Conservation (phyloP, 2,329 filamentous ascomycete species). For the Verticillium tricorpus region DNA sequence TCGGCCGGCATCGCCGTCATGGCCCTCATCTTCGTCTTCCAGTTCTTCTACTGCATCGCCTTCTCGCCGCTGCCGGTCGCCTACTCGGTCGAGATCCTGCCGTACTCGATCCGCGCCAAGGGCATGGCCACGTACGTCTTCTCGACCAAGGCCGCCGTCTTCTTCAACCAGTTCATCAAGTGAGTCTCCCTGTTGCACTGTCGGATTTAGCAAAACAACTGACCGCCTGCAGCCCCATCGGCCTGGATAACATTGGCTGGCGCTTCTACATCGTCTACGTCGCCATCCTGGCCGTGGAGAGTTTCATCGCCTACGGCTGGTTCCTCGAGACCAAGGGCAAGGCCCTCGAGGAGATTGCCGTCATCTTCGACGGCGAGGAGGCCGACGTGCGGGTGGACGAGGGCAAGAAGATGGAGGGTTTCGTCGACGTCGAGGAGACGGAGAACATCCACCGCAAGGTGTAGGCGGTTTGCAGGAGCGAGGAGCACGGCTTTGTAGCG, state of each 20-base stretch:
- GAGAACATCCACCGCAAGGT: conserved; percentile 7
- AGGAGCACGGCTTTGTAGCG: not conserved
- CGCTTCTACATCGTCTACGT: conserved; percentile 56
- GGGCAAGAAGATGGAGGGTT: not conserved
- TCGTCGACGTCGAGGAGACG: conserved; percentile 6
- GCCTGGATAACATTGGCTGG: conserved; percentile 43
- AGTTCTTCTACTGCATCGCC: conserved; percentile 47
- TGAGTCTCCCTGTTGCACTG: conserved; percentile 21
- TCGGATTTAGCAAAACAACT: conserved; percentile 24
- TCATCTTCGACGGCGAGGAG: conserved; percentile 44
- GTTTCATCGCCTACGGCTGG: conserved; percentile 32
- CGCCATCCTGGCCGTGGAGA: conserved; percentile 39
- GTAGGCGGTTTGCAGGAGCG: not conserved
- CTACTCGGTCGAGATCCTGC: conserved; percentile 50
- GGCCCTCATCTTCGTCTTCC: conserved; percentile 29
- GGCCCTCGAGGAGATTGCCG: conserved; percentile 51
- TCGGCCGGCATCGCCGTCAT: conserved; percentile 26
- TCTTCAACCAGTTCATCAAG: conserved; percentile 36
- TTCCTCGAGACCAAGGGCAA: conserved; percentile 49
- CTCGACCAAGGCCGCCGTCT: conserved; percentile 21
- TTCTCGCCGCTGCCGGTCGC: conserved; percentile 46
- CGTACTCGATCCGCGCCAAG: conserved; percentile 46
- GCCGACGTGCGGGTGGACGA: conserved; percentile 7
- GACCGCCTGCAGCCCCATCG: conserved; percentile 33
- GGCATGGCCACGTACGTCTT: conserved; percentile 34